Percentiles rank a stretch among this genome's conserved stretches.
Conservation (phyloP, 768 basidiomycete genomes). For the Jaapia argillacea region DNA sequence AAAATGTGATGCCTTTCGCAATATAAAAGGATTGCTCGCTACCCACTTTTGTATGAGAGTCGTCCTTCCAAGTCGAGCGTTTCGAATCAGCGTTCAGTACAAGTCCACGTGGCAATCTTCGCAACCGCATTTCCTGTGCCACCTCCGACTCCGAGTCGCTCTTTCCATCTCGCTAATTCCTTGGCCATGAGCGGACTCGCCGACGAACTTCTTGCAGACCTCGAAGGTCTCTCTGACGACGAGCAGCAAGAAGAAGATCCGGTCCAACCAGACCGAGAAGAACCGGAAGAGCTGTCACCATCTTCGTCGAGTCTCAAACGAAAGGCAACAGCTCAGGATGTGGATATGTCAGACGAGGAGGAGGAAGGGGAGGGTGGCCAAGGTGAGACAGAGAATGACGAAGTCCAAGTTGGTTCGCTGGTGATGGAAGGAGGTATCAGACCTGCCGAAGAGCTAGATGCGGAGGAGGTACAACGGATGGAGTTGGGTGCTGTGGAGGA, state of each 20-base stretch:
- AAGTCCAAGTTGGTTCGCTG: conserved; percentile 39
- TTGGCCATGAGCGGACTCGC: conserved; percentile 68
- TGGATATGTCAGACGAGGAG: conserved; percentile 44
- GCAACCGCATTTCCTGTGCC: too few relatives aligned
- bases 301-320: conserved; percentile 36
- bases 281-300: conserved; percentile 15
- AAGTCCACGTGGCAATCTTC: too few relatives aligned
- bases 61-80: too few relatives aligned
- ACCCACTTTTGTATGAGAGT: not conserved
- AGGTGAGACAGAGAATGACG: conserved; percentile 26
- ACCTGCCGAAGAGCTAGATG: conserved; percentile 94
- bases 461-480: conserved; percentile 91
- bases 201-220: conserved; percentile 87
- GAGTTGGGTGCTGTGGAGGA: conserved; percentile 80
- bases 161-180: not conserved
- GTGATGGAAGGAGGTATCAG: conserved; percentile 80
- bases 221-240: conserved; percentile 71
- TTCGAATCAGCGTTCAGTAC: too few relatives aligned
- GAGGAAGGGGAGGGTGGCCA: conserved; percentile 33
- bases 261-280: conserved; percentile 18
- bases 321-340: conserved; percentile 33
- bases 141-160: not conserved
- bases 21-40: not conserved
- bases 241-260: conserved; percentile 39
- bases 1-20: not conserved